A percentile compares a stretch with the other conserved stretches of the same genome.
These are phyloP conservation scores for Blastomyces emzantsi DNA, from an alignment of 2,329 filamentous ascomycete genomes.

Conservation along the genomic window DNA sequence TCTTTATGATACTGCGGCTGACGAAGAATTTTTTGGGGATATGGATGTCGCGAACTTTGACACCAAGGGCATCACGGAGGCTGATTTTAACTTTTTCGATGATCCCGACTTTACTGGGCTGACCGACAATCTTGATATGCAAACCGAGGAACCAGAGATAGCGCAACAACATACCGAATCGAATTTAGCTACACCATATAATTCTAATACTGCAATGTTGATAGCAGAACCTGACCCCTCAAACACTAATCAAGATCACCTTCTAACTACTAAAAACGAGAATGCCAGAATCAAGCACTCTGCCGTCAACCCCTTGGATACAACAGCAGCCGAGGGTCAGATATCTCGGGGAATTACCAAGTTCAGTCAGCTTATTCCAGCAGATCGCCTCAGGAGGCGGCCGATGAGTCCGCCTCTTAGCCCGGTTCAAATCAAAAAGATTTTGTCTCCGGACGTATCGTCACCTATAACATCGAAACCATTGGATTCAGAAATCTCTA, in stretches of 20 bases:
- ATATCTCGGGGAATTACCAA: background rate
- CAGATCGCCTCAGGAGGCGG: conserved; percentile 16
- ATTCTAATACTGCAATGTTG: background rate
- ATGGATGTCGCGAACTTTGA: conserved; percentile 47
- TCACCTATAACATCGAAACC: conserved; percentile 1
- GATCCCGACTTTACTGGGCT: conserved; percentile 35
- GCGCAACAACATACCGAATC: background rate
- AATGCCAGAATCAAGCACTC: no score
- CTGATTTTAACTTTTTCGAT: conserved; percentile 58
- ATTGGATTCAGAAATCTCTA: conserved; percentile 8
- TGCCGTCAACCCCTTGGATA: background rate
- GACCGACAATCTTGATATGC: background rate
- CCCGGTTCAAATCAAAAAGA: conserved; percentile 35
- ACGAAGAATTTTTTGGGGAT: conserved; percentile 52
- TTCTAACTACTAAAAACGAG: no score
- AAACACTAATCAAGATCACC: background rate
- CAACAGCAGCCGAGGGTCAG: background rate
- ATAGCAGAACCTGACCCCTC: background rate
- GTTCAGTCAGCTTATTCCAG: background rate
- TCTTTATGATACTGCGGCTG: conserved; percentile 34
- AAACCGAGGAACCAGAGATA: background rate
- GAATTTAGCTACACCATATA: background rate
- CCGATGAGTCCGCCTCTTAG: conserved; percentile 34
- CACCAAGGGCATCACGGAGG: conserved; percentile 47
- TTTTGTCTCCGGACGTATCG: conserved; percentile 32